phyloP scores from a whole-genome alignment of 2,329 filamentous ascomycete species.

The Microcera coccophila region DNA sequence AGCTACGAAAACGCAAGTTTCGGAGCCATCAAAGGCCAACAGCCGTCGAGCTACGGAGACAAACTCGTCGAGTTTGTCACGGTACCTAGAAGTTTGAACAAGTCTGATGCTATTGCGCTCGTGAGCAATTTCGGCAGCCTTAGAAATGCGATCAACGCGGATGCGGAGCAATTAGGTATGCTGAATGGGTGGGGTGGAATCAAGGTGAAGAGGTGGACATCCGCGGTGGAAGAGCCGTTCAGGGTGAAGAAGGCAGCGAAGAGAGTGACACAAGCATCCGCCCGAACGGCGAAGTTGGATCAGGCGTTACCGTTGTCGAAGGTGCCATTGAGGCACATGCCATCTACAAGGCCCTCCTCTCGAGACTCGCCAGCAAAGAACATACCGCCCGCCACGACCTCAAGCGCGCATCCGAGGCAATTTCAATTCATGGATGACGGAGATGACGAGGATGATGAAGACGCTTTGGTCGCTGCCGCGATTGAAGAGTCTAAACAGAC shows the following conservation, averaged over 20 bases:
- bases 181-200: slow-evolving; percentile 94
- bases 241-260: slow-evolving; percentile 68
- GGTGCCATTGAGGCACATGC: slow-evolving; percentile 41
- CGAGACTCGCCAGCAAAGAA: slow-evolving; percentile 18
- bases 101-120: slow-evolving; percentile 85
- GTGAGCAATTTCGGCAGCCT: slow-evolving; percentile 91
- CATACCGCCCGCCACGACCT: slow-evolving; percentile 6
- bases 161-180: slow-evolving; percentile 76
- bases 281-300: slow-evolving; percentile 31
- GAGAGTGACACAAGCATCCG: slow-evolving; percentile 26
- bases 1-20: slow-evolving; percentile 82
- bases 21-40: slow-evolving; percentile 78
- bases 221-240: slow-evolving; percentile 80
- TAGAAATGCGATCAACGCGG: slow-evolving; percentile 79
- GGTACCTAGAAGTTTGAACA: slow-evolving; percentile 83
- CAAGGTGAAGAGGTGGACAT: slow-evolving; percentile 85
- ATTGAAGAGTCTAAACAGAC: slow-evolving; percentile 45
- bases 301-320: slow-evolving; percentile 39
- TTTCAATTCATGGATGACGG: slow-evolving; percentile 40
- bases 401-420: slow-evolving; percentile 22
- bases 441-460: slow-evolving; percentile 47
- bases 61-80: slow-evolving; percentile 91
- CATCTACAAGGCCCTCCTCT: slow-evolving; percentile 16
- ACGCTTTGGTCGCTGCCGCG: slow-evolving; percentile 47
- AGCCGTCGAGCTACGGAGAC: slow-evolving; percentile 79